Base-by-base conservation (phyloP, 2,329 filamentous ascomycete species). In the Ambrosiella beaveri region DNA sequence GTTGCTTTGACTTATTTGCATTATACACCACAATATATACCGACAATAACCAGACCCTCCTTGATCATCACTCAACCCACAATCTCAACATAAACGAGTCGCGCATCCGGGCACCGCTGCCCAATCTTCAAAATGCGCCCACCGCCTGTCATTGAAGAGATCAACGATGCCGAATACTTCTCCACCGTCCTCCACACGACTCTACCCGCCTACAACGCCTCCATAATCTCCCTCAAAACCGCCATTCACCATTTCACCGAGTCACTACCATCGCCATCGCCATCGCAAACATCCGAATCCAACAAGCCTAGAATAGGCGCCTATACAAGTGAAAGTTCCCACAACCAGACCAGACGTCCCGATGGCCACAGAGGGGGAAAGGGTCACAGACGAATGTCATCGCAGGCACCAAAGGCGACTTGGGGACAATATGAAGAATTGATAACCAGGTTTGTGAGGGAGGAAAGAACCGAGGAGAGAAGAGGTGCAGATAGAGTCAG, bases 161-260 rank as follows among this genome's bases (percentile, higher is more conserved):
- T 61, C 44, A 61, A 56, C 15, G 59, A 61, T 17, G 19, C 35
- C 36, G 59, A 61, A 57, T 61, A 58, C 41, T 61, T 58, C 15
- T 35, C 56, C 7, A 54, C 59, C 11, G 59, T 61, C 12, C 53
- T 61, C 8, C 38, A 56, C 13, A 58, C 52, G 38, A 61, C 56
- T 7, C 50, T 58, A 17, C 47, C 59, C 9, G 37, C 51, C 6
- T 61, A 58, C 47, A 56, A 35, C n/a, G 56, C 59, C 11, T 39
- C 57, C 1, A 40, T 58, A 12, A 61, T 61, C 40, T 17, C 56
- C 8, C 27, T 61, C 13, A 58, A 61, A 56, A 61, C 59, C 4
- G 56, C 37, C 52, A 61, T 61, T 40, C 41, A 56, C 40, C 59
- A 58, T 36, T 27, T 61, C 11, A 61, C 56, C 11, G 59, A 61